A percentile compares a stretch with the other conserved stretches of the same genome.
Evolutionary conservation across 768 basidiomycete species (phyloP).

Genomic region (Imleria badia): DNA sequence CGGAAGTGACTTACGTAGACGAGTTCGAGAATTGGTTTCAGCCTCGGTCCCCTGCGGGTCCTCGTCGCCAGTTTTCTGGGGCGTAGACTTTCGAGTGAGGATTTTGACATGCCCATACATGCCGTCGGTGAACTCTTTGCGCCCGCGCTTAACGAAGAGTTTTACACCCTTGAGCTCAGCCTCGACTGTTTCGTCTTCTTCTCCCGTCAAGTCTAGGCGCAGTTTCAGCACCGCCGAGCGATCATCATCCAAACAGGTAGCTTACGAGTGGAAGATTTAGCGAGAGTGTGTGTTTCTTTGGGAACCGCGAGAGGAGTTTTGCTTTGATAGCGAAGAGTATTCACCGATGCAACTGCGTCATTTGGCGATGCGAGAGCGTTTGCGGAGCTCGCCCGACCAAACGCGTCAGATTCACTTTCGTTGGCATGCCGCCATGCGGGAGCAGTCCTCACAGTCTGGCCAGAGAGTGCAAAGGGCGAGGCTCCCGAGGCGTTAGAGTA

Average conservation of each 20-base stretch:
- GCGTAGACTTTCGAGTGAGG: constrained; percentile 37
- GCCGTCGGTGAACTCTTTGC: constrained; percentile 55
- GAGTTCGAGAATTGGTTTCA: constrained; percentile 20
- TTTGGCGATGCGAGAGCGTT: constrained; percentile 25
- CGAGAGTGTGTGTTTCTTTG: neutral
- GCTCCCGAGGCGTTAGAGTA: constrained; percentile 25
- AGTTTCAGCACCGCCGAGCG: neutral
- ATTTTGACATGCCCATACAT: constrained; percentile 63
- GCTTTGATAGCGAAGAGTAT: neutral
- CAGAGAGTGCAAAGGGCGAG: constrained; percentile 24
- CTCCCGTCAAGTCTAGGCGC: constrained; percentile 48
- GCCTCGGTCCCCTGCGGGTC: constrained; percentile 3
- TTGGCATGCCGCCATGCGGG: constrained; percentile 29
- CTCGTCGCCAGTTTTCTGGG: neutral
- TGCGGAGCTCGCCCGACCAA: neutral
- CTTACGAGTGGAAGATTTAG: constrained; percentile 21
- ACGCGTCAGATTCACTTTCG: constrained; percentile 7
- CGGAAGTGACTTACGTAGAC: constrained; percentile 32
- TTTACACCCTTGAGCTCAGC: constrained; percentile 61
- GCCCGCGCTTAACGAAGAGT: constrained; percentile 43
- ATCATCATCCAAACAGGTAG: neutral
- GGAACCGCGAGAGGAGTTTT: neutral
- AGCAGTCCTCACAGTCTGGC: constrained; percentile 11
- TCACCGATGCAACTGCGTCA: constrained; percentile 1
- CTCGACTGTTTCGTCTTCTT: constrained; percentile 59